Base-by-base conservation (phyloP, 2,329 filamentous ascomycete species). In the Phyllosticta citribraziliensis region DNA sequence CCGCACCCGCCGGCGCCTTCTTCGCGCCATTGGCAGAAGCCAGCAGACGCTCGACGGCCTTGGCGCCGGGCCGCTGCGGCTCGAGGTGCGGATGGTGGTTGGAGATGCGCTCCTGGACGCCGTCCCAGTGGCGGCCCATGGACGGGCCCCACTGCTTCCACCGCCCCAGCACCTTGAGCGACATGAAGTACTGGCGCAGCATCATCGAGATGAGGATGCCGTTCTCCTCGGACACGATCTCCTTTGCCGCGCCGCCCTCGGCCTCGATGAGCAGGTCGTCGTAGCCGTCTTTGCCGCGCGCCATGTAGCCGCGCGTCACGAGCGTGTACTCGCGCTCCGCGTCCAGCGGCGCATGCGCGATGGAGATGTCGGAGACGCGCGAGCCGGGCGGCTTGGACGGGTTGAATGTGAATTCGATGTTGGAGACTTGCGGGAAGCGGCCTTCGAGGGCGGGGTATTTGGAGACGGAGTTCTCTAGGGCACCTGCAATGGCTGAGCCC, bases 151-250 rank as follows among this genome's bases (percentile, higher is more conserved):
- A 88, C 62, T 85, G 80, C 63, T 83, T 85, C 91, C 91, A 96
- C 67, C 84, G 84, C 19, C 90, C 89, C 25, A 96, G 76, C 0
- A 92, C 87, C 61, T 89, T 89, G 52, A 96, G 79, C 6, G 86
- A 88, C 82, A 96, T 88, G 74, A 96, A 96, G 74, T 96, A 96
- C 71, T 96, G 91, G 12, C 91, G 84, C 20, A 97, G 80, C 72
- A 97, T 86, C 69, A 88, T 89, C 56, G 88, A 91, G 67, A 96
- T 89, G 61, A 96, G 80, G 17, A 95, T 86, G 3, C 91, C 92
- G 66, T 89, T 92, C 70, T 97, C 91, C 69, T 96, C 91, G 30
- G 85, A 86, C 5, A 96, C 86, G 17, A 96, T 76, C 70, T 92
- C 89, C 66, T 91, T 85, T 82, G 76, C 17, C n/a, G n/a, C n/a